Percentiles rank a stretch among this genome's conserved stretches.
phyloP scores from a whole-genome alignment of 352 stramenopile species.

The Phytophthora citrophthora region DNA sequence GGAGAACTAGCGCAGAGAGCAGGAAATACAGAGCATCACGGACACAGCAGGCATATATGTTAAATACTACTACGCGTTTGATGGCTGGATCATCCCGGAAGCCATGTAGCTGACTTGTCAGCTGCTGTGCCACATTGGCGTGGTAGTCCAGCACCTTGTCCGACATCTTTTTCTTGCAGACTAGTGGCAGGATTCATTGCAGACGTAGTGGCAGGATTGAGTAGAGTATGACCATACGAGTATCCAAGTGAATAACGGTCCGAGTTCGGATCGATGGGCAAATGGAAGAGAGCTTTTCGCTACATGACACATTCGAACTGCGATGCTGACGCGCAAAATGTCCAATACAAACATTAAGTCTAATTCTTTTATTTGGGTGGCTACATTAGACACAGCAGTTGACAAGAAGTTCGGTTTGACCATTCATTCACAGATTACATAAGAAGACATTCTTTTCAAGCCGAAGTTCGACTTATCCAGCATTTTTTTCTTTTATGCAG shows the following conservation, averaged over 20 bases:
- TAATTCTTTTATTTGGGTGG: slow-evolving; percentile 2
- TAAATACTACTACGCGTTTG: slow-evolving; percentile 38
- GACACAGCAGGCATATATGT: slow-evolving; percentile 22
- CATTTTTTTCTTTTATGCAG: slow-evolving; percentile 4
- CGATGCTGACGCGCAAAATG: neutral
- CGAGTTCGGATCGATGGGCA: slow-evolving; percentile 17
- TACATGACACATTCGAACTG: slow-evolving; percentile 6
- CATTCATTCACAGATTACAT: neutral
- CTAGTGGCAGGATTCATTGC: neutral
- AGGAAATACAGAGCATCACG: slow-evolving; percentile 15
- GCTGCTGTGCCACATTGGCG: slow-evolving; percentile 1
- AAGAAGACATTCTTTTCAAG: neutral
- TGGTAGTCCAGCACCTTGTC: slow-evolving; percentile 2
- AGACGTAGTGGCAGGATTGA: neutral
- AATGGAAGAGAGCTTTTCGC: slow-evolving; percentile 12
- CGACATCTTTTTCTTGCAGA: neutral
- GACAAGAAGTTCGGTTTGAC: neutral
- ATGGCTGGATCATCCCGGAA: slow-evolving; percentile 14
- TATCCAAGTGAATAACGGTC: neutral
- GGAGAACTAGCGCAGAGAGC: slow-evolving; percentile 12
- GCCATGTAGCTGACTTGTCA: neutral
- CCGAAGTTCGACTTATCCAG: neutral
- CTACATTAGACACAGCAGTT: neutral
- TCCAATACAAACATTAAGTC: slow-evolving; percentile 16
- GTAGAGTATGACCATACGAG: too few species aligned